Base-by-base conservation (phyloP, 2,329 filamentous ascomycete species). In the Fusarium sp. region DNA sequence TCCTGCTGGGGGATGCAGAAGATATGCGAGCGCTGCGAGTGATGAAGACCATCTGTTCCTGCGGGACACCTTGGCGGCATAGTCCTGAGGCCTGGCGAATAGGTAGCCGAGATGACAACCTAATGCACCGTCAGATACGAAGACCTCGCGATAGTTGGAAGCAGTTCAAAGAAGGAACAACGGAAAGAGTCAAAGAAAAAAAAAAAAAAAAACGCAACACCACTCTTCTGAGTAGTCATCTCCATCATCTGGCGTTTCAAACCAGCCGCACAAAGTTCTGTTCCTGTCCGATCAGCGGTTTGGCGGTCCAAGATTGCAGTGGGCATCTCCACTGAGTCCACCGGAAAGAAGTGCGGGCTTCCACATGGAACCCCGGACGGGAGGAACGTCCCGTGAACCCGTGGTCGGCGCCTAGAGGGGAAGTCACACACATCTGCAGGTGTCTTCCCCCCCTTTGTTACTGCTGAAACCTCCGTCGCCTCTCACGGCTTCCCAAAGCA, bases 241-340 rank as follows among this genome's bases (percentile, higher is more conserved):
- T 50, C 66, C 56, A 32, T 67, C 66, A n/a, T 71, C 67, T 72
- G 59, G 30, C 13, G 72, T 72, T 72, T 74, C 45, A 56, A 69
- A 69, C 6, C 32, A 63, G 32, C 60, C 34, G 60, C 60, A 37
- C 68, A 72, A 72, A 54, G 64, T 60, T 60, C 52, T 72, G 67
- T 68, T 52, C 58, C n/a, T 61, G 35, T 35, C 25, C 34, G 18
- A 61, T 48, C 45, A 65, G 48, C 54, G 60, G 45, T 41, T 43
- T 43, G 66, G 30, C 25, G 27, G 35, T 23, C 61, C n/a, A 64
- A 62, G 43, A 37, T 52, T 52, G 59, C 59, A 50, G 59, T 62
- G n/a, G 20, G 20, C 35, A 35, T 35, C 43, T 37, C 43, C 59
- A 50, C 63, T 20, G 27, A 30, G 27, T 30, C 27, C 27, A 30